Evolutionary conservation across 805 yeast species (phyloP), one percentile per base, ranked within the genome.

Genomic region (Wickerhamiella brachini): DNA sequence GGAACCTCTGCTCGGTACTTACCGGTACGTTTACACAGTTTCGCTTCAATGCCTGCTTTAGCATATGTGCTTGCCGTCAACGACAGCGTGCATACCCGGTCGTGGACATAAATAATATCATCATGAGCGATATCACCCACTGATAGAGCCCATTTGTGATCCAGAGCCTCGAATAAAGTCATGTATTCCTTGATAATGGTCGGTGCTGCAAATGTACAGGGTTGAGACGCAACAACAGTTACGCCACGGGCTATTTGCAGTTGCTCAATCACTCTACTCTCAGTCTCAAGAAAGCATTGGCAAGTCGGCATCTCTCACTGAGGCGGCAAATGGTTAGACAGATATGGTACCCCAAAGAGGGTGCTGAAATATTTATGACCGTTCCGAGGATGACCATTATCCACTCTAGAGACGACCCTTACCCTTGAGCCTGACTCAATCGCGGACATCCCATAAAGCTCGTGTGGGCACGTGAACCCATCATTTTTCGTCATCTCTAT

Each of bases 11-110:
- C 53, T 9, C 49, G 45, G 48, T 54, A 53, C n/a, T 45, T 46
- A 6, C 26, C 20, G n/a, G 39, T 44, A 34, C 23, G 23, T 15
- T 20, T 31, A 23, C 51, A 46, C 38, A 22, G 29, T n/a, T 44
- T 45, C 9, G 47, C 55, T 37, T 53, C 56, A 20, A 56, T 50
- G 21, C 59, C 59, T 9, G 53, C 54, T 5, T 39, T 23, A 24
- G 44, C 26, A 29, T 42, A 56, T 29, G 52, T 56, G 17, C 51
- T 54, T 2, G 56, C 48, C 1, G 53, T 31, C 23, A 56, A 47
- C 4, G 48, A 39, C 18, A 54, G 22, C 48, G 24, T 37, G 10
- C 53, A 17, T 31, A 38, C 42, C 12, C 45, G 47, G 21, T 47
- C 29, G 12, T 26, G 45, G 2, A 55, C 42, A 5, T 43, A 45